A percentile compares a stretch with the other conserved stretches of the same genome.
phyloP scores from a whole-genome alignment of 2,329 filamentous ascomycete species.

The Colletotrichum tropicicola region DNA sequence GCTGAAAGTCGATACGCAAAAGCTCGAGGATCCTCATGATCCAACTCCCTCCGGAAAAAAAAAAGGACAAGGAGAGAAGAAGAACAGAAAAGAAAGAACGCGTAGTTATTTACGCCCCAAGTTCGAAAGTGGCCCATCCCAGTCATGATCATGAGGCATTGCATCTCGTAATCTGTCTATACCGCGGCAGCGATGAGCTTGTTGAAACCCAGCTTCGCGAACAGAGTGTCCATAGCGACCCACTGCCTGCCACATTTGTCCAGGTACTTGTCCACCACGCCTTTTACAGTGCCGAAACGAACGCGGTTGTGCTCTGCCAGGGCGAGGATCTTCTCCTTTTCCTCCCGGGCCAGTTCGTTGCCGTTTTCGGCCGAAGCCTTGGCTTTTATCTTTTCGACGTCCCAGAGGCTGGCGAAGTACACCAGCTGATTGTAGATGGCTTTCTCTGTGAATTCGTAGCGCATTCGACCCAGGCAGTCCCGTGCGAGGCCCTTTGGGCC shows the following conservation, averaged over 20 bases:
- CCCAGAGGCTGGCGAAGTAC: slow-evolving; percentile 86
- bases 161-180: not conserved
- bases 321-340: slow-evolving; percentile 70
- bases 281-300: slow-evolving; percentile 79
- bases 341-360: slow-evolving; percentile 54
- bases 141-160: slow-evolving; percentile 6
- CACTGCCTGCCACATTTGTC: slow-evolving; percentile 91
- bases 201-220: slow-evolving; percentile 72
- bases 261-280: slow-evolving; percentile 82
- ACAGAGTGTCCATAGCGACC: slow-evolving; percentile 93
- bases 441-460: slow-evolving; percentile 88
- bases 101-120: too few relatives aligned
- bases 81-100: too few relatives aligned
- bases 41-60: too few relatives aligned
- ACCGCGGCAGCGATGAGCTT: slow-evolving; percentile 34
- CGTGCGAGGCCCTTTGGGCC: slow-evolving; percentile 86
- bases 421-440: slow-evolving; percentile 94
- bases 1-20: too few relatives aligned
- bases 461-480: slow-evolving; percentile 88
- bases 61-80: too few relatives aligned
- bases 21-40: too few relatives aligned
- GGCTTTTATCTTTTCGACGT: slow-evolving; percentile 81
- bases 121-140: not conserved
- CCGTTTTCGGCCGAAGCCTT: slow-evolving; percentile 46
- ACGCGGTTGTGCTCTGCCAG: slow-evolving; percentile 85